Percentiles rank a stretch among this genome's conserved stretches.
Evolutionary conservation across 129 eudicot genomes (phyloP).

Genomic region (Centaurea solstitialis): DNA sequence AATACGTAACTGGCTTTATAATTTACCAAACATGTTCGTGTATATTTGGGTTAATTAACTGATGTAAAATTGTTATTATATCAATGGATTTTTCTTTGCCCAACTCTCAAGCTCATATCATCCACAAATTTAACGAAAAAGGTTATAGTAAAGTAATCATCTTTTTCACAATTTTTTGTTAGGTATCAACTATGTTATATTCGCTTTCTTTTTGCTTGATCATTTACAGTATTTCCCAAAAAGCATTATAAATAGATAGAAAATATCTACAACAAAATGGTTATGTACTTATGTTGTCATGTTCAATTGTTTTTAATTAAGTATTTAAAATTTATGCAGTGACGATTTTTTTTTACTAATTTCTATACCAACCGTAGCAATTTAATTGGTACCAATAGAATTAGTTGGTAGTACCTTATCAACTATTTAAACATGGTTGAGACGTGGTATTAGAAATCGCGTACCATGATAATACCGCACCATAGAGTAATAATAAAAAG

Average conservation of each 20-base stretch:
- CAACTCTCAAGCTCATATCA: background rate
- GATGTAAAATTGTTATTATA: background rate
- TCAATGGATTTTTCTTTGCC: background rate
- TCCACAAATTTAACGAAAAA: background rate
- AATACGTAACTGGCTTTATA: background rate
- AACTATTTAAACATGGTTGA: too few relatives aligned
- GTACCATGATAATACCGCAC: too few relatives aligned
- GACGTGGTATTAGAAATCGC: too few relatives aligned
- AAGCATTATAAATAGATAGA: background rate
- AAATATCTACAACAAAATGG: background rate
- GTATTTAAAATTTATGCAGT: too few relatives aligned
- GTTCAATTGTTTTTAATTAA: background rate
- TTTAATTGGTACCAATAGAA: too few relatives aligned
- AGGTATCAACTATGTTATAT: background rate
- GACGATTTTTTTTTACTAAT: too few relatives aligned
- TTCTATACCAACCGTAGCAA: too few relatives aligned
- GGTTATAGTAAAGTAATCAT: background rate
- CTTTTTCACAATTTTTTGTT: background rate
- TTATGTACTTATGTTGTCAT: background rate
- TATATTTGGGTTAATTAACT: background rate
- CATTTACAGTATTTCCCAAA: too few relatives aligned
- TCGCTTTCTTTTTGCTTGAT: background rate
- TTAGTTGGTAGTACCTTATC: too few relatives aligned
- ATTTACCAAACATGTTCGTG: background rate
- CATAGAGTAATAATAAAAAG: too few relatives aligned